Evolutionary conservation across 176 grass and related monocot species (phyloP).

Genomic region (Chloris gayana): DNA sequence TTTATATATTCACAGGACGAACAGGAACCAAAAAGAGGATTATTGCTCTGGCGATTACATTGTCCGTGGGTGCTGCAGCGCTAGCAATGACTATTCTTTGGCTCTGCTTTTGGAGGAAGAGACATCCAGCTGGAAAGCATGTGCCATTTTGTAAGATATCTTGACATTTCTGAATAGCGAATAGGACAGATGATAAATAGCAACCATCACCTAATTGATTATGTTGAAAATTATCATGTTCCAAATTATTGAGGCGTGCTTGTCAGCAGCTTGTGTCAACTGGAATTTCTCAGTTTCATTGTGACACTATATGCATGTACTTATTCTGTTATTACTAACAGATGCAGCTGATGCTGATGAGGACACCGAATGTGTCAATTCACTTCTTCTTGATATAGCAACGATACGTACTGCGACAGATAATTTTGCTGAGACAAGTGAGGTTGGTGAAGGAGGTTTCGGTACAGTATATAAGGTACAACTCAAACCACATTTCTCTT

Average conservation of each 20-base stretch:
- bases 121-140: background rate
- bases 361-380: conserved; percentile 42
- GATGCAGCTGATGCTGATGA: conserved; percentile 42
- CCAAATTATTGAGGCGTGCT: too few relatives aligned
- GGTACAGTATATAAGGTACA: conserved; percentile 81
- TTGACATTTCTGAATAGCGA: background rate
- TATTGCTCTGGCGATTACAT: conserved; percentile 37
- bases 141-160: conserved; percentile 32
- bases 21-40: conserved; percentile 3
- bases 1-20: conserved; percentile 45
- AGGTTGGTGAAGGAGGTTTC: conserved; percentile 77
- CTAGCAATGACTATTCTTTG: conserved; percentile 17
- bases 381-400: conserved; percentile 59
- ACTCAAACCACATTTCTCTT: background rate
- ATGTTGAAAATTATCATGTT: background rate
- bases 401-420: conserved; percentile 53
- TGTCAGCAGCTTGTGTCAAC: background rate
- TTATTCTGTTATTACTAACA: conserved; percentile 20
- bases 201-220: background rate
- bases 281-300: background rate
- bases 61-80: conserved; percentile 30
- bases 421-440: conserved; percentile 62
- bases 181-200: background rate
- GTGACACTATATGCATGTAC: background rate
- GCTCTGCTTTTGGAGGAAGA: conserved; percentile 41